Evolutionary conservation across 345 rosid genomes (phyloP).

Genomic region (Eucalyptus curtisii): DNA sequence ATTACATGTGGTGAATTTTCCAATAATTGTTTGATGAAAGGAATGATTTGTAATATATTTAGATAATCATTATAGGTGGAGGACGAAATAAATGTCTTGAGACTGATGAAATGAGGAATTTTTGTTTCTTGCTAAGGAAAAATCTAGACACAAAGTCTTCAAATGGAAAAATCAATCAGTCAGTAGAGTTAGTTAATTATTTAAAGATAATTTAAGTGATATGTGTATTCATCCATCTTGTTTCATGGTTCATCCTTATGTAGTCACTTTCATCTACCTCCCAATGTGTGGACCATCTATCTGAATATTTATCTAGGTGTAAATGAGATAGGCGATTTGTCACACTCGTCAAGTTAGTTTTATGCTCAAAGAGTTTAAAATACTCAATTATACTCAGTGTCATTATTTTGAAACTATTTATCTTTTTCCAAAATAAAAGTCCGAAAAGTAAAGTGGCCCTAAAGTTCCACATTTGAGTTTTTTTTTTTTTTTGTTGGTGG

Average conservation of each 20-base stretch:
- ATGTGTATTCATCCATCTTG: background rate
- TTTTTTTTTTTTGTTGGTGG: background rate
- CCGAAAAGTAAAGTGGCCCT: background rate
- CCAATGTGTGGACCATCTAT: background rate
- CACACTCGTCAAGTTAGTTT: background rate
- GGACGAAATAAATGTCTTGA: background rate
- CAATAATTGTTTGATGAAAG: background rate
- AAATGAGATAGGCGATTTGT: background rate
- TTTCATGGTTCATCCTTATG: background rate
- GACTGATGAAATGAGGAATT: background rate
- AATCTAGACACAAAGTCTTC: background rate
- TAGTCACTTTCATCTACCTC: background rate
- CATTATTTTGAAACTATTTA: background rate
- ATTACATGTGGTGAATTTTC: background rate
- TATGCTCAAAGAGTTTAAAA: background rate
- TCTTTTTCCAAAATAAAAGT: background rate
- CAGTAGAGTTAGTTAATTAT: background rate
- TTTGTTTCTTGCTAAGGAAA: background rate
- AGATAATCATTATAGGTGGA: background rate
- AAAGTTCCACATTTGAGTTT: background rate
- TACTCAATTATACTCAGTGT: background rate
- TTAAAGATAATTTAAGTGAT: background rate
- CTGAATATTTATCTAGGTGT: background rate
- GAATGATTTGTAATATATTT: background rate
- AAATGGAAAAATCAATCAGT: rapidly evolving